These are phyloP conservation scores for Magnaporthiopsis rhizophila DNA, from an alignment of 2,329 filamentous ascomycete species.

Conservation along the genomic window DNA sequence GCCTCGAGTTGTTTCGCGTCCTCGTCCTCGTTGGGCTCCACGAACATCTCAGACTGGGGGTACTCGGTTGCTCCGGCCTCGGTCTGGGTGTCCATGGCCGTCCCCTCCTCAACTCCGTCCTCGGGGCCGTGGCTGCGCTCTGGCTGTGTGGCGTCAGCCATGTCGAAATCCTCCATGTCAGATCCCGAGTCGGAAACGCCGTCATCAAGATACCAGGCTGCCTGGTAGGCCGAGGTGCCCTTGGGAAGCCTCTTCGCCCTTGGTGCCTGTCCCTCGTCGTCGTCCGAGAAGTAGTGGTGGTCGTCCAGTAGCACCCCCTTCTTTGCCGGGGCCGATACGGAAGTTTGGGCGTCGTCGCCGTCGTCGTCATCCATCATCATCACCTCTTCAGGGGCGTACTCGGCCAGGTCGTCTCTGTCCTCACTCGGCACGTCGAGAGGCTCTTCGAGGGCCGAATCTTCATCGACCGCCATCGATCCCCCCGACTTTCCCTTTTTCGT, in stretches of 20 bases:
- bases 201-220: constrained; percentile 79
- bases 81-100: constrained; percentile 58
- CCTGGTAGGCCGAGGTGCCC: constrained; percentile 89
- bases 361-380: constrained; percentile 64
- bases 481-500: constrained; percentile 50
- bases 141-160: constrained; percentile 49
- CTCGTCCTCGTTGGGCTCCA: constrained; percentile 76
- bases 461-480: constrained; percentile 62
- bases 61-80: constrained; percentile 83
- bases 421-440: constrained; percentile 64
- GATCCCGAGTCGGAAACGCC: constrained; percentile 78
- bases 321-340: constrained; percentile 36
- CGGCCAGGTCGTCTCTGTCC: constrained; percentile 75
- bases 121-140: constrained; percentile 56
- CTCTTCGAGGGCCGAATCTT: constrained; percentile 37
- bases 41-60: constrained; percentile 86
- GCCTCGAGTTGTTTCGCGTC: constrained; percentile 69
- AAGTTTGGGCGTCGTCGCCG: constrained; percentile 32
- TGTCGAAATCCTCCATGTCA: constrained; percentile 63
- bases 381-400: constrained; percentile 79
- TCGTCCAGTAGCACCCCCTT: constrained; percentile 93
- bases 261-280: constrained; percentile 55
- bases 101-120: constrained; percentile 67
- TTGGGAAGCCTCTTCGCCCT: constrained; percentile 71
- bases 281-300: constrained; percentile 96